phyloP scores from a whole-genome alignment of 768 basidiomycete species.

The Hericium coralloides region DNA sequence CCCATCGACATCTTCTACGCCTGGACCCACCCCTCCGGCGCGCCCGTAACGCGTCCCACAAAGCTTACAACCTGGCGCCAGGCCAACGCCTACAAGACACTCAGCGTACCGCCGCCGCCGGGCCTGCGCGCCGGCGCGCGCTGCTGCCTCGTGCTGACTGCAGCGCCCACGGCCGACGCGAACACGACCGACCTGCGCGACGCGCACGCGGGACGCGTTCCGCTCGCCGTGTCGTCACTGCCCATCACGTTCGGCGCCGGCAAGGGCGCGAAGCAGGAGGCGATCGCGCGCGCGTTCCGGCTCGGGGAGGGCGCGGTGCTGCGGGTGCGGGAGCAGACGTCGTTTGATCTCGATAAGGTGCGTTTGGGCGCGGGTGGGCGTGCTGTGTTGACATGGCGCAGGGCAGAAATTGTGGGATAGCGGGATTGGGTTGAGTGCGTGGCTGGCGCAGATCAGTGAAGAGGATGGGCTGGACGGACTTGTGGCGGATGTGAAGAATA shows the following conservation, averaged over 20 bases:
- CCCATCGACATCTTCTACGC: slow-evolving; percentile 60
- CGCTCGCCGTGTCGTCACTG: slow-evolving; percentile 62
- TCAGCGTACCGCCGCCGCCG: slow-evolving; percentile 48
- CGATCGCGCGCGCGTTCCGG: slow-evolving; percentile 49
- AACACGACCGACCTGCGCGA: slow-evolving; percentile 35
- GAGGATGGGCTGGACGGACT: slow-evolving; percentile 1
- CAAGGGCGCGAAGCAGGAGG: slow-evolving; percentile 49
- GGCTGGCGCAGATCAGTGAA: slow-evolving; percentile 41
- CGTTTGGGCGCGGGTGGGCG: background rate
- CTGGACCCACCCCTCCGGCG: slow-evolving; percentile 34
- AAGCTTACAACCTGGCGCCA: slow-evolving; percentile 74
- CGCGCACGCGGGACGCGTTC: slow-evolving; percentile 30
- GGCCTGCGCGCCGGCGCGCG: slow-evolving; percentile 18
- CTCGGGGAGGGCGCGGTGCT: slow-evolving; percentile 27
- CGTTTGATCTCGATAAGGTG: slow-evolving; percentile 93
- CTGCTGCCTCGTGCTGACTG: slow-evolving; percentile 59
- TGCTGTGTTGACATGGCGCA: background rate
- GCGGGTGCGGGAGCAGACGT: slow-evolving; percentile 67
- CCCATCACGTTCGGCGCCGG: slow-evolving; percentile 36
- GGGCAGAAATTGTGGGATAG: slow-evolving; percentile 94
- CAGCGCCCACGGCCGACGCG: slow-evolving; percentile 22
- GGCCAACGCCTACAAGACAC: slow-evolving; percentile 64
- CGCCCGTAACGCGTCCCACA: slow-evolving; percentile 29
- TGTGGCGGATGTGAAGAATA: slow-evolving; percentile 20
- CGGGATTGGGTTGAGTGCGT: slow-evolving; percentile 77